A percentile compares a stretch with the other conserved stretches of the same genome.
Conservation (phyloP, 305 asterid species). For the Coffea humblotiana region DNA sequence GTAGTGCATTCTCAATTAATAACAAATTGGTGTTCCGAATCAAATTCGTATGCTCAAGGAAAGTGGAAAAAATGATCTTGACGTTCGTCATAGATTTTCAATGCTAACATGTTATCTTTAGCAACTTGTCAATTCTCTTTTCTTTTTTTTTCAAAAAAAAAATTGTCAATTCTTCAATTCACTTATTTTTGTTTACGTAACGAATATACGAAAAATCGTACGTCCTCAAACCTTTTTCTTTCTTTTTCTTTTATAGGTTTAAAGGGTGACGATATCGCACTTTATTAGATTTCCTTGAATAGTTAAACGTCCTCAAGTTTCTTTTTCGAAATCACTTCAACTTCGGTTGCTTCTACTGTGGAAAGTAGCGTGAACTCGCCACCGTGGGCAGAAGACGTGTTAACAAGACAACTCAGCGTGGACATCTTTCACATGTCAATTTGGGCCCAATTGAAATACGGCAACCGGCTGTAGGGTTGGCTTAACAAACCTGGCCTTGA, state of each 20-base stretch:
- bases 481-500: too few relatives aligned
- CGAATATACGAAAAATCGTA: neutral
- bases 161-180: conserved; percentile 1
- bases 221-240: neutral
- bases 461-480: too few relatives aligned
- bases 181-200: neutral
- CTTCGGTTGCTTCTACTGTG: too few relatives aligned
- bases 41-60: neutral
- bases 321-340: too few relatives aligned
- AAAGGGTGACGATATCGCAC: neutral
- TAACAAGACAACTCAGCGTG: too few relatives aligned
- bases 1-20: neutral
- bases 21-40: neutral
- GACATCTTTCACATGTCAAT: too few relatives aligned
- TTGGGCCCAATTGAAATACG: too few relatives aligned
- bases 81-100: neutral
- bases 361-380: too few relatives aligned
- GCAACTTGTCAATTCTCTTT: neutral
- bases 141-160: too few relatives aligned
- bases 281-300: neutral
- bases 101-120: neutral
- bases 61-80: neutral
- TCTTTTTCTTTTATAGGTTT: too few relatives aligned
- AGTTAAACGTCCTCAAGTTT: too few relatives aligned
- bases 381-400: too few relatives aligned